These are phyloP conservation scores for Colletotrichum brevisporum DNA, from an alignment of 2,329 filamentous ascomycete genomes.

Conservation along the genomic window DNA sequence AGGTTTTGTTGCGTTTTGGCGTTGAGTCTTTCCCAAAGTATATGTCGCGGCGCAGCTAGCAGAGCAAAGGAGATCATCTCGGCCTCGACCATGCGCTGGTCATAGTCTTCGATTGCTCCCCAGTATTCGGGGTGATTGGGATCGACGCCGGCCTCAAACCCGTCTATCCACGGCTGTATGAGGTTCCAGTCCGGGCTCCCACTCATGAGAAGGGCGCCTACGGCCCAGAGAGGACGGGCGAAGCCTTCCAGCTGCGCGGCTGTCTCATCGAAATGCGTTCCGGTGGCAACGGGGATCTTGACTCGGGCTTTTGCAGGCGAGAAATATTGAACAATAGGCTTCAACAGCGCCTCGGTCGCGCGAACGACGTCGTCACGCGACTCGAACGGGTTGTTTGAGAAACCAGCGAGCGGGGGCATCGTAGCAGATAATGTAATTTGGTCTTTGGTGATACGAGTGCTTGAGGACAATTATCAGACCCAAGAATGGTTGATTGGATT, in stretches of 20 bases:
- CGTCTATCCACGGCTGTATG: constrained; percentile 48
- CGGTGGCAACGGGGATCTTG: constrained; percentile 53
- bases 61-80: constrained; percentile 66
- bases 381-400: constrained; percentile 57
- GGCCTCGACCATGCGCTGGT: constrained; percentile 69
- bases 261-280: constrained; percentile 58
- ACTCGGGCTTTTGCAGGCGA: constrained; percentile 53
- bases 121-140: constrained; percentile 58
- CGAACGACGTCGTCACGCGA: constrained; percentile 53
- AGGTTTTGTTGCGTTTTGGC: constrained; percentile 52
- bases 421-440: neutral
- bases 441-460: too few relatives aligned
- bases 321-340: constrained; percentile 50
- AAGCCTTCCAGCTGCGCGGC: constrained; percentile 63
- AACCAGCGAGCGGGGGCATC: constrained; percentile 56
- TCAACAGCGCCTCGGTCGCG: constrained; percentile 52
- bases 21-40: constrained; percentile 50
- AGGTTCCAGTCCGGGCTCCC: constrained; percentile 21
- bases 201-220: constrained; percentile 60
- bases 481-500: too few relatives aligned
- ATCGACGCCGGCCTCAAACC: constrained; percentile 52
- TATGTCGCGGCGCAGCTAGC: constrained; percentile 55
- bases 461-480: too few relatives aligned
- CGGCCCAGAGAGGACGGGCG: constrained; percentile 55
- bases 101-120: constrained; percentile 59